Percentiles rank a stretch among this genome's conserved stretches.
Conservation (phyloP, 2,329 filamentous ascomycete genomes). For the Verticillium nonalfalfae region DNA sequence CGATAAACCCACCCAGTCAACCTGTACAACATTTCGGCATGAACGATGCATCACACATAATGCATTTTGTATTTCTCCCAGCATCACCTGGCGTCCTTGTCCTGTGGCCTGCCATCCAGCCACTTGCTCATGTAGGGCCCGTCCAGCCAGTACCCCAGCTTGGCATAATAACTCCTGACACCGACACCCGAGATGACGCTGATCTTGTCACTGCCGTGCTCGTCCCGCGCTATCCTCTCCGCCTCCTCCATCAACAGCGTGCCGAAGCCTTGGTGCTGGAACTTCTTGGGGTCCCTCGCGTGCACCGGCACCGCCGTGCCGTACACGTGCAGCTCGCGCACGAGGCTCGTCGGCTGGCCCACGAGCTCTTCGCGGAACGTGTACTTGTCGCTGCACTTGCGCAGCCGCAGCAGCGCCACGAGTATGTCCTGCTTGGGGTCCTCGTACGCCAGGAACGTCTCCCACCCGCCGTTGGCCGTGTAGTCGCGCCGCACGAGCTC, state of each 20-base stretch:
- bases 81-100: not conserved
- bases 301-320: constrained; percentile 97
- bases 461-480: constrained; percentile 92
- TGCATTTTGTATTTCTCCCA: not conserved
- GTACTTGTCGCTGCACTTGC: constrained; percentile 87
- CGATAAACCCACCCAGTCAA: not conserved
- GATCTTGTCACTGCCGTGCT: constrained; percentile 91
- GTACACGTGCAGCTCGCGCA: constrained; percentile 93
- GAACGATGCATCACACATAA: not conserved
- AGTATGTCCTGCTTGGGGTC: constrained; percentile 98
- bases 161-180: constrained; percentile 89
- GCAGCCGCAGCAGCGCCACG: constrained; percentile 79
- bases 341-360: constrained; percentile 82
- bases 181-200: constrained; percentile 98
- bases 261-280: constrained; percentile 96
- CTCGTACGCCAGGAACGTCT: constrained; percentile 96
- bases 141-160: constrained; percentile 88
- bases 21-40: not conserved
- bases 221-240: constrained; percentile 86
- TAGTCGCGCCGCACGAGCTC: constrained; percentile 94
- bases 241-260: constrained; percentile 97
- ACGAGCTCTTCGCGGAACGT: constrained; percentile 86
- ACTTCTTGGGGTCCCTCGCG: constrained; percentile 89
- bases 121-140: constrained; percentile 77
- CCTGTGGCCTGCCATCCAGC: constrained; percentile 39